phyloP scores from a whole-genome alignment of 1,284 basidiomycete species.

The Pascua sp. region DNA sequence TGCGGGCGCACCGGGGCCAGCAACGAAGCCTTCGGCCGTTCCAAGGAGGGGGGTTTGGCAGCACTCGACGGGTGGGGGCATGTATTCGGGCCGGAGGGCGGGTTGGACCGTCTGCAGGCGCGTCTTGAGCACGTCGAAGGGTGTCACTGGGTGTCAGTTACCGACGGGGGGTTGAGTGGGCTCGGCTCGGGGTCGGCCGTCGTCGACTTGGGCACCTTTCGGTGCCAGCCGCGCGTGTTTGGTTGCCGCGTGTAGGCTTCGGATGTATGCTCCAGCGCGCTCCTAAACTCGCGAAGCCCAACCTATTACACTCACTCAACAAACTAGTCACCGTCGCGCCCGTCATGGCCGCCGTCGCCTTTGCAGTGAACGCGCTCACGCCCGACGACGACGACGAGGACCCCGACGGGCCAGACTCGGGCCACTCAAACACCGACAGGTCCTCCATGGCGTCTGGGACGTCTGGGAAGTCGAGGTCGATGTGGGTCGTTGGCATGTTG shows the following conservation, averaged over 20 bases:
- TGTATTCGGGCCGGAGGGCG: constrained; percentile 15
- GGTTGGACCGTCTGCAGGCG: constrained; percentile 48
- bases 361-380: constrained; percentile 37
- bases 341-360: constrained; percentile 49
- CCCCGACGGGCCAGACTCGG: constrained; percentile 32
- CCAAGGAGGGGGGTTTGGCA: constrained; percentile 38
- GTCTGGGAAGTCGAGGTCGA: constrained; percentile 10
- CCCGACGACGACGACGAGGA: constrained; percentile 11
- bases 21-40: neutral
- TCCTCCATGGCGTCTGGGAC: constrained; percentile 11
- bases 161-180: too few relatives aligned
- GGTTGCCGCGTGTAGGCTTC: too few relatives aligned
- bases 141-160: constrained; percentile 46
- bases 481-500: neutral
- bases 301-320: constrained; percentile 37
- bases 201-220: too few relatives aligned
- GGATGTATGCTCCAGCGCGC: neutral
- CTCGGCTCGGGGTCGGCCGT: too few relatives aligned
- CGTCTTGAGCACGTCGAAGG: constrained; percentile 52
- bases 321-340: constrained; percentile 47
- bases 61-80: constrained; percentile 27
- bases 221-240: neutral
- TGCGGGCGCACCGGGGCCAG: neutral
- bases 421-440: constrained; percentile 29
- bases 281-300: neutral